A percentile compares a stretch with the other conserved stretches of the same genome.
Conservation (phyloP, 352 stramenopile species). For the Pythium phragmiticola region DNA sequence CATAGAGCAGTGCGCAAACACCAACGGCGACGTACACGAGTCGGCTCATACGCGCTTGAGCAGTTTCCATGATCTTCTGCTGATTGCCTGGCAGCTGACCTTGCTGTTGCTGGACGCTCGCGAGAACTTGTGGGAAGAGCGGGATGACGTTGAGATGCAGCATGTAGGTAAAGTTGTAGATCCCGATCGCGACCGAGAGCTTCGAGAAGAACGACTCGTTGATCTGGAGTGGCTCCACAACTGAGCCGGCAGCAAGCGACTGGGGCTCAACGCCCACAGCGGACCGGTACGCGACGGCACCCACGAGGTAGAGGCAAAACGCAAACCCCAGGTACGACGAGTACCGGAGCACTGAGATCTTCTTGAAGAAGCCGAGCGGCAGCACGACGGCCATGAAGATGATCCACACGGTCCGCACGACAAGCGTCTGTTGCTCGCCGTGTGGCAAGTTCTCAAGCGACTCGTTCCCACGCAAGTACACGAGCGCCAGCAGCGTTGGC, state of each 20-base stretch:
- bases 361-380: constrained; percentile 63
- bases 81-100: not conserved
- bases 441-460: constrained; percentile 27
- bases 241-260: not conserved
- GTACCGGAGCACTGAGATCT: constrained; percentile 71
- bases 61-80: constrained; percentile 19
- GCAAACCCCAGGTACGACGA: constrained; percentile 74
- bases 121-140: constrained; percentile 56
- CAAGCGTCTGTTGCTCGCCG: constrained; percentile 35
- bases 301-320: constrained; percentile 71
- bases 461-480: constrained; percentile 28
- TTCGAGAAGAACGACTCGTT: constrained; percentile 38
- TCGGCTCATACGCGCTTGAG: constrained; percentile 37
- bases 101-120: constrained; percentile 9
- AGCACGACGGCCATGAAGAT: constrained; percentile 64
- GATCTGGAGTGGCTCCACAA: constrained; percentile 20
- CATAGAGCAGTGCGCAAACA: constrained; percentile 57
- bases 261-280: constrained; percentile 7
- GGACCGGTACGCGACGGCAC: constrained; percentile 58
- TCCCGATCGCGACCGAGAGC: constrained; percentile 60
- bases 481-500: constrained; percentile 47
- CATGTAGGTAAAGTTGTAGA: constrained; percentile 88
- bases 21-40: constrained; percentile 46
- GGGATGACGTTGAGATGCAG: constrained; percentile 80
- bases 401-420: constrained; percentile 46